Conservation (phyloP, 148 eudicot genomes). For the Rhododendron ferrugineum region DNA sequence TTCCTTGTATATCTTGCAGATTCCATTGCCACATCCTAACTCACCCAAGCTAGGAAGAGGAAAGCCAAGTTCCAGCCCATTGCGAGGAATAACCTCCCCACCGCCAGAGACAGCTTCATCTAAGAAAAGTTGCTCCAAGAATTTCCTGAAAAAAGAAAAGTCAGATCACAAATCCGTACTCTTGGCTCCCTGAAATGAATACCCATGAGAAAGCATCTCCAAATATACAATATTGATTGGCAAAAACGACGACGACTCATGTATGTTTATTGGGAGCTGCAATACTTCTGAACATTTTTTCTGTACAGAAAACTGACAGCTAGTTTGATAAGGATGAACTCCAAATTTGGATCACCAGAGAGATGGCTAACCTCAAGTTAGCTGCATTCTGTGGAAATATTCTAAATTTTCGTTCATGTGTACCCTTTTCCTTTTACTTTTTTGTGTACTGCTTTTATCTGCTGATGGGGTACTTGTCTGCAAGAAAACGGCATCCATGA, state of each 20-base stretch:
- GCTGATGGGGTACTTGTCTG: background rate
- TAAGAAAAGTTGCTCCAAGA: background rate
- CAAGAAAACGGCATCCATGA: background rate
- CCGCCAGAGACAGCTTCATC: slow-evolving; percentile 7
- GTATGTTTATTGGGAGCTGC: background rate
- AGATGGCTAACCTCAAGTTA: slow-evolving; percentile 7
- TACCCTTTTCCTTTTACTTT: background rate
- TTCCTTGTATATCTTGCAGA: slow-evolving; percentile 14
- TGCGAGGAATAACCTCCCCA: slow-evolving; percentile 15
- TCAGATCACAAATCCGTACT: slow-evolving; percentile 5
- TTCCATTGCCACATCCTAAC: slow-evolving; percentile 10
- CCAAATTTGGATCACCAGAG: slow-evolving; percentile 9
- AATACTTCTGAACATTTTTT: background rate
- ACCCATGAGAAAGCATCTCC: slow-evolving; percentile 26
- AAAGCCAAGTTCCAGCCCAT: slow-evolving; percentile 14
- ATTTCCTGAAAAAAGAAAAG: slow-evolving; percentile 5
- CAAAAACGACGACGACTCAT: background rate
- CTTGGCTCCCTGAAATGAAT: slow-evolving; percentile 14
- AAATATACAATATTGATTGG: slow-evolving; percentile 22
- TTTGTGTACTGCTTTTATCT: background rate
- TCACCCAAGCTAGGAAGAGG: slow-evolving; percentile 20
- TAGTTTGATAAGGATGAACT: slow-evolving; percentile 4
- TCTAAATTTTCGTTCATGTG: background rate
- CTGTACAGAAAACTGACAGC: background rate
- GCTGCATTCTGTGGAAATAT: background rate